A percentile compares a stretch with the other conserved stretches of the same genome.
phyloP scores from a whole-genome alignment of 495 filamentous ascomycete species.

The Penicilliopsis zonata region DNA sequence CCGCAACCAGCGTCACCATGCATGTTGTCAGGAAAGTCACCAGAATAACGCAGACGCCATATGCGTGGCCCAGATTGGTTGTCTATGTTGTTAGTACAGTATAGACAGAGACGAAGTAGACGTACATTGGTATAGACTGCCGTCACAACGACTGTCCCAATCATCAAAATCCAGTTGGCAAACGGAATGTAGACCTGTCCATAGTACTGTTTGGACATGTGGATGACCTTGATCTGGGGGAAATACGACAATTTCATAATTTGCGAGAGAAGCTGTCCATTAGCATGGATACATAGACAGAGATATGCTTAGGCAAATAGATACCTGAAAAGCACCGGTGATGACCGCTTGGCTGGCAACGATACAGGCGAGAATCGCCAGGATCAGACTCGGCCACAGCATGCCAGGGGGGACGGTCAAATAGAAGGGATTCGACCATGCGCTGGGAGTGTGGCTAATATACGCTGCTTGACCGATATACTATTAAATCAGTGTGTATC shows the following conservation, averaged over 20 bases:
- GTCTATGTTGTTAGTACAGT: slow-evolving; percentile 16
- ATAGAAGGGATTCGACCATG: slow-evolving; percentile 63
- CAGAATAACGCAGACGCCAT: slow-evolving; percentile 59
- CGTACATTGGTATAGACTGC: slow-evolving; percentile 56
- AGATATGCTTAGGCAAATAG: slow-evolving; percentile 1
- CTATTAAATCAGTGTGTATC: slow-evolving; percentile 1
- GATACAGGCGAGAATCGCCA: slow-evolving; percentile 57
- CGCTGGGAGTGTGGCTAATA: slow-evolving; percentile 46
- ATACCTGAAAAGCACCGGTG: slow-evolving; percentile 49
- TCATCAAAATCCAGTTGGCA: slow-evolving; percentile 65
- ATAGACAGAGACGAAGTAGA: neutral
- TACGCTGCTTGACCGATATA: slow-evolving; percentile 67
- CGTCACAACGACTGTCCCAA: slow-evolving; percentile 60
- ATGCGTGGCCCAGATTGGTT: slow-evolving; percentile 35
- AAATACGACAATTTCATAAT: slow-evolving; percentile 66
- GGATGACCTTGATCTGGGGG: slow-evolving; percentile 56
- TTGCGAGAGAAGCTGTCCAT: slow-evolving; percentile 47
- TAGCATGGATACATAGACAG: neutral
- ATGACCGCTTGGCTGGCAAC: slow-evolving; percentile 74
- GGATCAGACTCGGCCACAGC: slow-evolving; percentile 50
- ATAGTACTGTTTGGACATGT: slow-evolving; percentile 53
- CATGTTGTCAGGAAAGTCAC: slow-evolving; percentile 68
- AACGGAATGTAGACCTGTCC: slow-evolving; percentile 62
- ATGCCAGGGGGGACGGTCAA: slow-evolving; percentile 52
- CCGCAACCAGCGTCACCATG: slow-evolving; percentile 54